phyloP scores from a whole-genome alignment of 1,284 basidiomycete genomes.

The Phylloboletellus chloephorus region DNA sequence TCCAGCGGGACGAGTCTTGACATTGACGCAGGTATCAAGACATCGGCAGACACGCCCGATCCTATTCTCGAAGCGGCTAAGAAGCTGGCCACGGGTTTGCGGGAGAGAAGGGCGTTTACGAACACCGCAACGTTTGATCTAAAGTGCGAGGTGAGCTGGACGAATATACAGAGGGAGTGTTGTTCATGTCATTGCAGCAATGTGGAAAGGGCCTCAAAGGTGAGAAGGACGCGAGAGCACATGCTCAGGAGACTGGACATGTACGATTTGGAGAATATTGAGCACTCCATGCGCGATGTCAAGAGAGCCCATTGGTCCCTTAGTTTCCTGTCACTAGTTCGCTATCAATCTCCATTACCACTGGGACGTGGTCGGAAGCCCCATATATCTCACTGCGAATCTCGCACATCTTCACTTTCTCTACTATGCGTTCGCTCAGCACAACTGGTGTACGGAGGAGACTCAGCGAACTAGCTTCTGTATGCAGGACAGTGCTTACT shows the following conservation, averaged over 20 bases:
- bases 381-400: slow-evolving; percentile 82
- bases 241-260: slow-evolving; percentile 85
- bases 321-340: slow-evolving; percentile 25
- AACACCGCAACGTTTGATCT: slow-evolving; percentile 89
- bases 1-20: slow-evolving; percentile 4
- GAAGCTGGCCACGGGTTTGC: slow-evolving; percentile 67
- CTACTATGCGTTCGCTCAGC: slow-evolving; percentile 59
- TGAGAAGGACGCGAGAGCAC: slow-evolving; percentile 85
- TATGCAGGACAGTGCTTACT: slow-evolving; percentile 47
- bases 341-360: slow-evolving; percentile 65
- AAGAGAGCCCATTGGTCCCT: background rate
- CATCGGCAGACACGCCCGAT: slow-evolving; percentile 39
- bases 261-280: slow-evolving; percentile 85
- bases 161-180: slow-evolving; percentile 3
- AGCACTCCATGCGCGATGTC: slow-evolving; percentile 14
- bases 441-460: slow-evolving; percentile 46
- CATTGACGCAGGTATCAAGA: slow-evolving; percentile 23
- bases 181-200: slow-evolving; percentile 43
- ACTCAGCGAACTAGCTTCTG: background rate
- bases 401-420: slow-evolving; percentile 68
- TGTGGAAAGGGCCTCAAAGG: slow-evolving; percentile 81
- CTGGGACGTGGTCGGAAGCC: slow-evolving; percentile 78
- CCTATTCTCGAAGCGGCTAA: slow-evolving; percentile 61
- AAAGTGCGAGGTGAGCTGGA: slow-evolving; percentile 62
- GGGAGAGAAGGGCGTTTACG: slow-evolving; percentile 77